Conservation (phyloP, 192 early-diverging fungal genomes). For the Umbelopsis sp. region DNA sequence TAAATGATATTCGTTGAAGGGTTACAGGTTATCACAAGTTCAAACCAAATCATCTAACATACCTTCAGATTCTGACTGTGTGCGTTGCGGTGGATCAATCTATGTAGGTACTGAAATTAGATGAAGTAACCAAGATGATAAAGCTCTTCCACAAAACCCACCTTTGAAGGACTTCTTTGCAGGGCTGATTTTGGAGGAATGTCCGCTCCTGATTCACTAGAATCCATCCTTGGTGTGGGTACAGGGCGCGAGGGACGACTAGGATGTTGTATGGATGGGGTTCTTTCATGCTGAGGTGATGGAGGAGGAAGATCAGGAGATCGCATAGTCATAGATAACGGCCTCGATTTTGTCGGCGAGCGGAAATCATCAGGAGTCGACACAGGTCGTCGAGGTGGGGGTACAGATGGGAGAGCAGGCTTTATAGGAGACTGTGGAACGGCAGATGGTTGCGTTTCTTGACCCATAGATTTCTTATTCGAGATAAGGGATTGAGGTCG, state of each 20-base stretch:
- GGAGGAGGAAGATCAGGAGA: constrained; percentile 40
- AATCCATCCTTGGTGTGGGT: constrained; percentile 14
- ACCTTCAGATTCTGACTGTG: neutral
- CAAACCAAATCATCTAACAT: neutral
- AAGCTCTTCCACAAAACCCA: neutral
- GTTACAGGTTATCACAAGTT: neutral
- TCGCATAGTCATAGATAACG: constrained; percentile 26
- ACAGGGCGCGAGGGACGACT: constrained; percentile 29
- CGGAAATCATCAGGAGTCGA: neutral
- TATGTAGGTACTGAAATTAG: neutral
- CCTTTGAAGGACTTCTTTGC: neutral
- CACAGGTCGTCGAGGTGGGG: neutral
- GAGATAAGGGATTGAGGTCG: constrained; percentile 26
- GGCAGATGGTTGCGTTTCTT: neutral
- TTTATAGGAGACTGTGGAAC: neutral
- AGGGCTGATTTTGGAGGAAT: neutral
- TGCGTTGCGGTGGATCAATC: neutral
- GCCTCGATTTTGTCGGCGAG: neutral
- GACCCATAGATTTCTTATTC: neutral
- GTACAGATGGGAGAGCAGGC: neutral
- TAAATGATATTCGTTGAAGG: neutral
- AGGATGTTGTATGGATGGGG: neutral
- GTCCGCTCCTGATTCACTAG: neutral
- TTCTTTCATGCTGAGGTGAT: constrained; percentile 18
- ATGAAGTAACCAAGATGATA: neutral